These are phyloP conservation scores for Sisymbrium irio DNA, from an alignment of 345 rosid genomes.

Conservation along the genomic window DNA sequence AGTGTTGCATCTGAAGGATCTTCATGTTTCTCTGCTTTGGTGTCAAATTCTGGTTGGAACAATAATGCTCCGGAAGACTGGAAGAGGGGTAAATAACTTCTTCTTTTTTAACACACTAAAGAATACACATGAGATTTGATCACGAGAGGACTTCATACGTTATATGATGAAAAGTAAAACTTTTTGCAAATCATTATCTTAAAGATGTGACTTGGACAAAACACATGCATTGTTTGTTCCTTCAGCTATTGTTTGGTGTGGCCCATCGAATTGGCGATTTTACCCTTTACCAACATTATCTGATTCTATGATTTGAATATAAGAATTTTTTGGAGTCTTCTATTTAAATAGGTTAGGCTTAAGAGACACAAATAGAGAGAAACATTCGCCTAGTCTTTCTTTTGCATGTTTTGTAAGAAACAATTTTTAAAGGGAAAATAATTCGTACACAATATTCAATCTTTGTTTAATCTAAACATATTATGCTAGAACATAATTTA, in stretches of 20 bases:
- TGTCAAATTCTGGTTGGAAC: not conserved
- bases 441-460: too few relatives aligned
- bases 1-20: constrained; percentile 53
- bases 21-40: constrained; percentile 59
- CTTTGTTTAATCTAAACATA: too few relatives aligned
- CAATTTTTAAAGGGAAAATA: not conserved
- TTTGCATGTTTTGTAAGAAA: constrained; percentile 17
- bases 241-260: not conserved
- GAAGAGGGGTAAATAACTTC: too few relatives aligned
- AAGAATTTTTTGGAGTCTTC: not conserved
- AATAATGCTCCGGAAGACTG: not conserved
- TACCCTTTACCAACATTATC: constrained; percentile 21
- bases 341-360: not conserved
- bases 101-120: too few relatives aligned
- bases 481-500: not conserved
- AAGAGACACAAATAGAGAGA: not conserved
- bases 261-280: not conserved
- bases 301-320: not conserved
- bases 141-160: not conserved
- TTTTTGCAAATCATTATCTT: not conserved
- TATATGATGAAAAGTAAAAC: constrained; percentile 1
- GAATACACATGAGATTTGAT: not conserved
- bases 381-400: not conserved
- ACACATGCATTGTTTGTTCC: not conserved
- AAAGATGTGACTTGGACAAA: not conserved